Percentiles rank a stretch among this genome's conserved stretches.
These are phyloP conservation scores for Drosera spatulata DNA, from an alignment of 179 eudicot genomes.

Conservation along the genomic window DNA sequence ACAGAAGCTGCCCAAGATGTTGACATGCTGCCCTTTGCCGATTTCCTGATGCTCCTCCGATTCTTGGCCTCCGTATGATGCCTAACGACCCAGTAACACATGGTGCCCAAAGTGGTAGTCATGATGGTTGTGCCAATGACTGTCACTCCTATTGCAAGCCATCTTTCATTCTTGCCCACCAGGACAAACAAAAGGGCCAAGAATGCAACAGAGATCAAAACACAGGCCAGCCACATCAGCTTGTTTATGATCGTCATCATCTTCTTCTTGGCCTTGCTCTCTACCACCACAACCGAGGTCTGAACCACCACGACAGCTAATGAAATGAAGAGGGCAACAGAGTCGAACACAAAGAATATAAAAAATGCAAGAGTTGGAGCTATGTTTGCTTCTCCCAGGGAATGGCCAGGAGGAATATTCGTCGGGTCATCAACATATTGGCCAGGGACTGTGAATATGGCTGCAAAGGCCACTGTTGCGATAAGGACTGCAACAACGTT, in stretches of 20 bases:
- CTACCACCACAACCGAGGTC: constrained; percentile 83
- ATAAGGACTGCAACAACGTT: constrained; percentile 88
- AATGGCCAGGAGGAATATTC: constrained; percentile 37
- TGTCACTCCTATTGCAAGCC: constrained; percentile 80
- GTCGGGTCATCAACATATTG: constrained; percentile 64
- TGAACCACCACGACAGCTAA: constrained; percentile 93
- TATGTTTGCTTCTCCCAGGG: constrained; percentile 79
- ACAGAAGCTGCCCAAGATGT: constrained; percentile 33
- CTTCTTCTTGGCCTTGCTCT: constrained; percentile 94
- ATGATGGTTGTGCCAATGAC: constrained; percentile 65
- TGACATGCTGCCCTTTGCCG: constrained; percentile 37
- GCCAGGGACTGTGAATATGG: constrained; percentile 82
- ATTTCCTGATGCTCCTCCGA: constrained; percentile 41
- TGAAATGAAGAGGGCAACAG: constrained; percentile 78
- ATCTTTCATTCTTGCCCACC: constrained; percentile 51
- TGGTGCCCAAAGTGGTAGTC: constrained; percentile 68
- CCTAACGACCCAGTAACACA: constrained; percentile 91
- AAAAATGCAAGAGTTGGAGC: constrained; percentile 49
- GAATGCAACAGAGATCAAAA: constrained; percentile 69
- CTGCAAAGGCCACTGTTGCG: constrained; percentile 94
- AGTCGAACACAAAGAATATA: constrained; percentile 73
- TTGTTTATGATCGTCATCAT: constrained; percentile 96
- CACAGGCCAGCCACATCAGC: constrained; percentile 96
- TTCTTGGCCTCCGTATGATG: constrained; percentile 62
- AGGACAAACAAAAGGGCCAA: constrained; percentile 73